Evolutionary conservation across 2,329 filamentous ascomycete species (phyloP).

Genomic region (Aspergillus tamarii): DNA sequence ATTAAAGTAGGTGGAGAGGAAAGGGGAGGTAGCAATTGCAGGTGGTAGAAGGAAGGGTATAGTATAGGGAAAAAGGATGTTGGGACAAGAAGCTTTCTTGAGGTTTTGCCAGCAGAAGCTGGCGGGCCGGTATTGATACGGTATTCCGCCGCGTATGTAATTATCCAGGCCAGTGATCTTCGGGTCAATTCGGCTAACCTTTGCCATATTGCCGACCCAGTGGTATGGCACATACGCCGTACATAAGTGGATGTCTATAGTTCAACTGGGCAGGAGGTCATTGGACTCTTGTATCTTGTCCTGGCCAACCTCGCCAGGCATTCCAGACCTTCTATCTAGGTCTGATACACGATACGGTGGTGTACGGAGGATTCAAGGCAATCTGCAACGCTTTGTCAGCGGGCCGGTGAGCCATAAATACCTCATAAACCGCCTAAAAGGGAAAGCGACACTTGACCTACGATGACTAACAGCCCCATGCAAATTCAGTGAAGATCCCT

Average conservation of each 20-base stretch:
- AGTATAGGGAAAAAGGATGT: constrained; percentile 29
- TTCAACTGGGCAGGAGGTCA: neutral
- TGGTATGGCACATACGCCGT: neutral
- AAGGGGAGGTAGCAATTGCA: constrained; percentile 26
- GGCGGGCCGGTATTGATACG: constrained; percentile 27
- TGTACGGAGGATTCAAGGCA: neutral
- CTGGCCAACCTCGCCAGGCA: neutral
- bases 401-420: constrained; percentile 4
- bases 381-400: constrained; percentile 1
- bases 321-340: neutral
- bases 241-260: neutral
- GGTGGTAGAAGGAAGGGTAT: constrained; percentile 15
- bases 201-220: constrained; percentile 14
- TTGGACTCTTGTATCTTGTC: neutral
- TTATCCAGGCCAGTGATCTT: constrained; percentile 19
- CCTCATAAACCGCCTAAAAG: constrained; percentile 1
- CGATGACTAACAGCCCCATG: neutral
- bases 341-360: too few species aligned
- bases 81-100: constrained; percentile 27
- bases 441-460: neutral
- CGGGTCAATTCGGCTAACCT: constrained; percentile 23
- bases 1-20: constrained; percentile 26
- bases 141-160: constrained; percentile 25
- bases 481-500: neutral
- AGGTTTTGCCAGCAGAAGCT: constrained; percentile 28